Evolutionary conservation across 192 early-diverging fungal species (phyloP).

Genomic region (Coemansia sp.): DNA sequence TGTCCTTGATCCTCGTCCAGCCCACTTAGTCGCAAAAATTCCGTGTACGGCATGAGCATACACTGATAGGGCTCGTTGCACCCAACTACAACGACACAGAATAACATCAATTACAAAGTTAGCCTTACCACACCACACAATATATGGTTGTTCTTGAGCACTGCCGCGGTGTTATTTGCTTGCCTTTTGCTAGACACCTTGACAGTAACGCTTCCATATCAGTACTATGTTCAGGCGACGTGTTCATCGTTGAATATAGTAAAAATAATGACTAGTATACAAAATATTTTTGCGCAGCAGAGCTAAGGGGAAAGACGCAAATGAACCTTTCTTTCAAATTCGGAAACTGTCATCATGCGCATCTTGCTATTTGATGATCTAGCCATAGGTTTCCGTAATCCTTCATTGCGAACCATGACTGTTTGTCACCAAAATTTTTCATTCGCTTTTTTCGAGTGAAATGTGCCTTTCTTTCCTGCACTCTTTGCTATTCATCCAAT

Average conservation of each 20-base stretch:
- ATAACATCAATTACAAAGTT: not conserved
- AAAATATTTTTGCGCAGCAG: not conserved
- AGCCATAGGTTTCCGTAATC: too few relatives aligned
- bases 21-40: slow-evolving; percentile 24
- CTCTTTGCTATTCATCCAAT: too few relatives aligned
- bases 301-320: not conserved
- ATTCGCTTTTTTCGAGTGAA: too few relatives aligned
- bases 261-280: not conserved
- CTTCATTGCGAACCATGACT: too few relatives aligned
- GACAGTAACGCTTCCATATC: slow-evolving; percentile 15
- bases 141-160: not conserved
- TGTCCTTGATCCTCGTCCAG: slow-evolving; percentile 14
- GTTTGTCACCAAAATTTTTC: not conserved
- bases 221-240: not conserved
- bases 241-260: slow-evolving; percentile 11
- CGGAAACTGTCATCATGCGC: too few relatives aligned
- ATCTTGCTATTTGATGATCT: not conserved
- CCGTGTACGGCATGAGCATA: slow-evolving; percentile 25
- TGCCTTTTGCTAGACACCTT: slow-evolving; percentile 27
- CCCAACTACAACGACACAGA: slow-evolving; percentile 11
- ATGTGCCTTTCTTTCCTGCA: too few relatives aligned
- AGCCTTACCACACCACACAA: not conserved
- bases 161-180: not conserved
- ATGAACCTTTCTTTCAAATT: not conserved
- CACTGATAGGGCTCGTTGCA: slow-evolving; percentile 25